These are phyloP conservation scores for Quercus suber DNA, from an alignment of 306 rosid genomes.

Conservation along the genomic window DNA sequence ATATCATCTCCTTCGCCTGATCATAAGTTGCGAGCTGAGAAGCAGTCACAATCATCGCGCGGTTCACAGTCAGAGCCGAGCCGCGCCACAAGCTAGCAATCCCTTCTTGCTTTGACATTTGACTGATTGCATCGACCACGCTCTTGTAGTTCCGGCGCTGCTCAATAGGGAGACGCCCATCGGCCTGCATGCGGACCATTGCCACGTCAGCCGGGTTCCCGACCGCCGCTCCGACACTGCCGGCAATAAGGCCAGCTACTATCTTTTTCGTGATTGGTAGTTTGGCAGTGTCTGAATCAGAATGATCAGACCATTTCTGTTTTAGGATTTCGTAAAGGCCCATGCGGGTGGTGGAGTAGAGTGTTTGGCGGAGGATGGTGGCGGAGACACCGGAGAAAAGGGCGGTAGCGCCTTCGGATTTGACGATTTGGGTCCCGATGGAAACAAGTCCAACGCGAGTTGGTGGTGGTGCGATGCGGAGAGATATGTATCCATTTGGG, in stretches of 20 bases:
- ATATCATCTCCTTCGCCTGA: conserved; percentile 13
- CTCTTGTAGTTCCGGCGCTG: conserved; percentile 19
- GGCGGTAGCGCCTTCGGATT: conserved; percentile 1
- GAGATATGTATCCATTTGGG: background rate
- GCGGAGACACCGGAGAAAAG: conserved; percentile 19
- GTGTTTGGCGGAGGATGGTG: conserved; percentile 11
- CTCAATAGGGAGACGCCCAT: conserved; percentile 1
- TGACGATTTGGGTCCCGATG: background rate
- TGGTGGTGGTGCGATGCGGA: background rate
- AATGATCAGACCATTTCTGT: background rate
- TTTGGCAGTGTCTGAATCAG: background rate
- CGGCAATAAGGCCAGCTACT: conserved; percentile 10
- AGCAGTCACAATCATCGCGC: conserved; percentile 11
- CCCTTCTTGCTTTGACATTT: conserved; percentile 2
- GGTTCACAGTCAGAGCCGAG: background rate
- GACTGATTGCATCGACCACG: conserved; percentile 3
- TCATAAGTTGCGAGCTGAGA: conserved; percentile 15
- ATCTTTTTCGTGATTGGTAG: background rate
- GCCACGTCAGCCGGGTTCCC: conserved; percentile 22
- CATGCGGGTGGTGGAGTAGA: conserved; percentile 22
- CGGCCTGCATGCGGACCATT: conserved; percentile 20
- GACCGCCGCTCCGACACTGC: background rate
- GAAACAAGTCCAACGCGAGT: background rate
- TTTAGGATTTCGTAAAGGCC: conserved; percentile 17
- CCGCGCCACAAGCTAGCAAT: conserved; percentile 3